Base-by-base conservation (phyloP, 2,329 filamentous ascomycete species). In the Monosporascus sp. region DNA sequence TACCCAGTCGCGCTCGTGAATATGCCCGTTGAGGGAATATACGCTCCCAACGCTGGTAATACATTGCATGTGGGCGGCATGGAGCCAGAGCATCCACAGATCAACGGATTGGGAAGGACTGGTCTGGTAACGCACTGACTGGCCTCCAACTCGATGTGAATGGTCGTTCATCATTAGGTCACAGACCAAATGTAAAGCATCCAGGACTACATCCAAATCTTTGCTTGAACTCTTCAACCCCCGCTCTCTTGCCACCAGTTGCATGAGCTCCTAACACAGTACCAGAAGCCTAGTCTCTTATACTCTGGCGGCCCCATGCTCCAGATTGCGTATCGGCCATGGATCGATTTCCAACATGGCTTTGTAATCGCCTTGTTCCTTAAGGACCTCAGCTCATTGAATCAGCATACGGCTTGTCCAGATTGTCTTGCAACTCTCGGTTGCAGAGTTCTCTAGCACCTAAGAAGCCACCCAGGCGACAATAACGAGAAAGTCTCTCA, bases 311-410 rank as follows among this genome's bases (percentile, higher is more conserved):
- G 50, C 24, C 17, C 54, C 46, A 17, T 18, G 41, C 2, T 48
- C 52, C 18, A 37, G 31, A 11, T 44, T 55, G 26, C 46, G 44
- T n/a, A 63, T 58, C 3, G 53, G 24, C 6, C 45, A 44, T 8
- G 54, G 51, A 7, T 58, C 52, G 2, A 65, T 49, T 3, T 57
- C 28, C 1, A 55, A 51, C 22, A 60, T 48, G 20, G 55, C 43
- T 20, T 55, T 59, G 43, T 65, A 66, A 37, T 67, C 62, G 7
- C 65, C 64, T 49, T 65, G 62, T 40, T 62, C 54, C 18, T 65
- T 54, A 5, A 68, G 52, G 22, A 66, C 49, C n/a, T 66, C 64
- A 11, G 61, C 61, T 20, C 65, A 68, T 18, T 57, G 62, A 11
- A 66, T 53, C 3, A 66, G 53, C 1, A 22, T 64, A 63, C 2